Evolutionary conservation across 441 rosid species (phyloP), one percentile per base, ranked within the genome.

Genomic region (Melianthus villosus): DNA sequence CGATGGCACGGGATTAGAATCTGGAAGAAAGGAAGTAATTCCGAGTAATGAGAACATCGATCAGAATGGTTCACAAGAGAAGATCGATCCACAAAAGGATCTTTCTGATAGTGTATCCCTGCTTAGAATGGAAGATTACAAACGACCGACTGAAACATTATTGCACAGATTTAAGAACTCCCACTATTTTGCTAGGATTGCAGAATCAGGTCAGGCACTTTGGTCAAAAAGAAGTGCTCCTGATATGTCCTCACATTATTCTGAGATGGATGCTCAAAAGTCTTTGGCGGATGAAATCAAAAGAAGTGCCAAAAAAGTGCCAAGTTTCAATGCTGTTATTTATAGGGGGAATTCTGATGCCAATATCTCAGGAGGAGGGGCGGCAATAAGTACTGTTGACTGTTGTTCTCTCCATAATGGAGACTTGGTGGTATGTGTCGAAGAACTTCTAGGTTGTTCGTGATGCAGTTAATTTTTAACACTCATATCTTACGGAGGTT

Each of bases 111-210:
- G 96, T 42, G 94, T 79, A 68, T 79, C 86, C 22, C 54, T 79
- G 33, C 81, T 83, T 47, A 71, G 89, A 65, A 79, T 74, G 94
- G 94, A 89, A 62, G 92, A 79, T 59, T 77, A 67, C 55, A 68
- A 65, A 56, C 74, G 83, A 50, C 75, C 64, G 51, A 77, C 82
- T 28, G 92, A 75, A 48, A 71, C 47, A 12, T 59, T 81, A 51
- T 60, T 84, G 69, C 75, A 79, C 42, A 84, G 71, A 65, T 73
- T 89, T 68, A 69, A 68, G 56, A 75, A 73, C 72, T 89, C 98
- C 34, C 86, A 84, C 63, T 89, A 81, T 73, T 79, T 89, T 54
- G 96, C 70, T 40, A 81, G 94, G 68, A 77, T 84, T 44, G 81
- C 86, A 16, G 96, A 77, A 69, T 68, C 94, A 13, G 75, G 69